Conservation (phyloP, 1,139 yeast species). For the Yamadazyma siamensis region DNA sequence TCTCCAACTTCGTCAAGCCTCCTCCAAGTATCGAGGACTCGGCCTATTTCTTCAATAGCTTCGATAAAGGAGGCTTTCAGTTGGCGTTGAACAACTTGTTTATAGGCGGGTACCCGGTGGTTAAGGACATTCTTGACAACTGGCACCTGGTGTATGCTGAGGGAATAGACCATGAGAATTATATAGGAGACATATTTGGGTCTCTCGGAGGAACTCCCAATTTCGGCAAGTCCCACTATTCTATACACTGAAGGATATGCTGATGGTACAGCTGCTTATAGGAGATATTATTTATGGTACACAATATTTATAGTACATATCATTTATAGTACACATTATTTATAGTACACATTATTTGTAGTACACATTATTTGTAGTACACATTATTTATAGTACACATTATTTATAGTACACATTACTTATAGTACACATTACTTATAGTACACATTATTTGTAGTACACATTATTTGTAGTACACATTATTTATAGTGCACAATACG, state of each 20-base stretch:
- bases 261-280: not conserved
- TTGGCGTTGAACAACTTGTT: constrained; percentile 53
- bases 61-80: constrained; percentile 49
- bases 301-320: not conserved
- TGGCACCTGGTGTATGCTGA: constrained; percentile 32
- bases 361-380: too few relatives aligned
- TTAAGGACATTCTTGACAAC: constrained; percentile 49
- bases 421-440: too few relatives aligned
- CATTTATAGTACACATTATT: too few relatives aligned
- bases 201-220: constrained; percentile 42
- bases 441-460: too few relatives aligned
- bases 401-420: too few relatives aligned
- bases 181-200: constrained; percentile 58
- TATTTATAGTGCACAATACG: too few relatives aligned
- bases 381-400: too few relatives aligned
- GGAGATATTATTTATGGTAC: not conserved
- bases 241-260: constrained; percentile 12
- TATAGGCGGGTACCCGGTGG: constrained; percentile 53
- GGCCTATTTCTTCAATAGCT: constrained; percentile 48
- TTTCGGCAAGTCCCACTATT: constrained; percentile 21
- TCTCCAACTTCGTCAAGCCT: constrained; percentile 61
- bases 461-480: too few relatives aligned
- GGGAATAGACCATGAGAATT: constrained; percentile 37
- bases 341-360: too few relatives aligned
- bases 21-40: constrained; percentile 38